These are phyloP conservation scores for Boehmeria nivea DNA, from an alignment of 306 rosid genomes.

Conservation along the genomic window DNA sequence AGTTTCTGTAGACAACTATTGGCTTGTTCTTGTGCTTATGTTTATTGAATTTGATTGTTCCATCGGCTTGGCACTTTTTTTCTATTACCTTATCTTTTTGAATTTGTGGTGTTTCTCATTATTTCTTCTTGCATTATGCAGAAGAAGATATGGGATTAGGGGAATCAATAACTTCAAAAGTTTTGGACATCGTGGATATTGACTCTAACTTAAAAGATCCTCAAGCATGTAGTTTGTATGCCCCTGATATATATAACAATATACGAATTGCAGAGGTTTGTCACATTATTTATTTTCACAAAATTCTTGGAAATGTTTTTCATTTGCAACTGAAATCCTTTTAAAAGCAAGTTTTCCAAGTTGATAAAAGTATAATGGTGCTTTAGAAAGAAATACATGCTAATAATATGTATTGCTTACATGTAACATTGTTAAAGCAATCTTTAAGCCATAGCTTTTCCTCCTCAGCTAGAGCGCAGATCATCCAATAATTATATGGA, in stretches of 20 bases:
- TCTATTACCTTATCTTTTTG: not conserved
- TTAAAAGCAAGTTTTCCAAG: no score
- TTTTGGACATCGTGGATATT: conserved; percentile 38
- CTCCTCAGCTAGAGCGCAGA: conserved; percentile 59
- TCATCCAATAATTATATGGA: conserved; percentile 59
- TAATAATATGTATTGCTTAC: no score
- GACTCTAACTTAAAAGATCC: conserved; percentile 55
- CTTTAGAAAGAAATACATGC: no score
- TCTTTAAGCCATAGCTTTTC: conserved; percentile 9
- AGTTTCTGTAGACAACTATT: no score
- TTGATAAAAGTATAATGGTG: no score
- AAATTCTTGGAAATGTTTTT: no score
- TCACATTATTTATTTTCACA: not conserved
- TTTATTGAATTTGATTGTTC: no score
- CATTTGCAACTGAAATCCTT: no score
- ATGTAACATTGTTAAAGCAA: conserved; percentile 15
- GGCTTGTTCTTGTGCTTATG: no score
- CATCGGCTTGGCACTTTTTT: no score
- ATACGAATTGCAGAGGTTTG: conserved; percentile 67
- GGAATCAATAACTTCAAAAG: conserved; percentile 35
- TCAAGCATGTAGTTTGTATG: conserved; percentile 66
- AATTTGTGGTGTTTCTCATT: conserved; percentile 2
- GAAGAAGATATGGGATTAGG: conserved; percentile 37
- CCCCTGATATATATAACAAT: conserved; percentile 55
- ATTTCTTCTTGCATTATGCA: conserved; percentile 34